Conservation (phyloP, 257 asterid genomes). For the Catharanthus roseus region DNA sequence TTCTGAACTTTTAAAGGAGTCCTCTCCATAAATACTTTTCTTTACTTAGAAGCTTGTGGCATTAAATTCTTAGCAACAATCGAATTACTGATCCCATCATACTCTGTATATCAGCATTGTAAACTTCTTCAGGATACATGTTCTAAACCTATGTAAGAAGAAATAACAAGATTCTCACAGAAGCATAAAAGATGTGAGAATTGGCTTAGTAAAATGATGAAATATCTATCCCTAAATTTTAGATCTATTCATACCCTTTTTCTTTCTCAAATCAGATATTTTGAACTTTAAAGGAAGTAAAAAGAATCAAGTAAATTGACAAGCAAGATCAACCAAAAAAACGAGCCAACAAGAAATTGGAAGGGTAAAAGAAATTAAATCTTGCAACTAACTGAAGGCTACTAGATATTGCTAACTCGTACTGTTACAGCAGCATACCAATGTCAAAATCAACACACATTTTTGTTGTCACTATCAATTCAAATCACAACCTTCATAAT, state of each 20-base stretch:
- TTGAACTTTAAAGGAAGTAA: neutral
- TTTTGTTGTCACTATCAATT: conserved; percentile 9
- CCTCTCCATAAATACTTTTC: neutral
- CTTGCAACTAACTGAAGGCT: neutral
- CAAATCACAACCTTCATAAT: neutral
- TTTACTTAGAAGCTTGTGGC: neutral
- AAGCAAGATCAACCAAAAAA: neutral
- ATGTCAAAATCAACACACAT: conserved; percentile 3
- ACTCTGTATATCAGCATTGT: conserved; percentile 4
- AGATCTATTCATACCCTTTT: conserved; percentile 7
- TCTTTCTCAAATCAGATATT: neutral
- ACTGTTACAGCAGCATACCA: conserved; percentile 1
- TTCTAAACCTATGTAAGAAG: neutral
- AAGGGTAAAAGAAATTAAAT: neutral
- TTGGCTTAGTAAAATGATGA: too few relatives aligned
- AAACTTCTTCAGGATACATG: neutral
- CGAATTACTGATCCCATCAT: neutral
- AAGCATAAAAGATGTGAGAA: neutral
- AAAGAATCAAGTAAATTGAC: neutral
- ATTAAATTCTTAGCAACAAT: neutral
- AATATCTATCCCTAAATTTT: neutral
- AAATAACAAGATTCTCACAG: neutral
- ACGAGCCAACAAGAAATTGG: neutral
- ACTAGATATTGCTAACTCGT: conserved; percentile 1
- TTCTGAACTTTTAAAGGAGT: neutral